Conservation (phyloP, 2,329 filamentous ascomycete species). For the Colletotrichum higginsianum region DNA sequence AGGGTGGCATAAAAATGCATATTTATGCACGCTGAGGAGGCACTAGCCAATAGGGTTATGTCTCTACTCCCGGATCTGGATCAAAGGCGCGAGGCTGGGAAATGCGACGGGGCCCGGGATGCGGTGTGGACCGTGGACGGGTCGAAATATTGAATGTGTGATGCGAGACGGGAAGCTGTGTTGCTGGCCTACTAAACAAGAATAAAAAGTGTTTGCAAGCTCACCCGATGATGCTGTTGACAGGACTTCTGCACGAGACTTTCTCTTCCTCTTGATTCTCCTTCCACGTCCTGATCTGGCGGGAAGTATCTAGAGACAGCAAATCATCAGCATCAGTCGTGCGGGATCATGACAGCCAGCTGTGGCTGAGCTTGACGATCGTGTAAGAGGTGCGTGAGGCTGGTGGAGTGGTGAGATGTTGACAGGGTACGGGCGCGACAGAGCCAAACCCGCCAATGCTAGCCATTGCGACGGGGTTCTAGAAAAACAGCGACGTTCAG, state of each 20-base stretch:
- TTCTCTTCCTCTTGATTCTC: neutral
- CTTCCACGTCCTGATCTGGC: neutral
- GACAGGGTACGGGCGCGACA: constrained; percentile 8
- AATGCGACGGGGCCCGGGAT: constrained; percentile 32
- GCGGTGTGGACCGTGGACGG: constrained; percentile 25
- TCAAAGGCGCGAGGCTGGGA: constrained; percentile 39
- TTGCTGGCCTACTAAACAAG: neutral
- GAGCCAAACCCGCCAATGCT: constrained; percentile 26
- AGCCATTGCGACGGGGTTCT: constrained; percentile 24
- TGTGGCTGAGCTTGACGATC: constrained; percentile 30
- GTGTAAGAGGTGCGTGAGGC: constrained; percentile 35
- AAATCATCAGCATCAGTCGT: constrained; percentile 8
- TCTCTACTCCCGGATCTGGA: constrained; percentile 20
- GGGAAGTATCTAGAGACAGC: constrained; percentile 1
- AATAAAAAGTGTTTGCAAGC: neutral
- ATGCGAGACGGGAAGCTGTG: constrained; percentile 32
- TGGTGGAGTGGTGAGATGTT: constrained; percentile 32
- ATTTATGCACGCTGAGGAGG: constrained; percentile 37
- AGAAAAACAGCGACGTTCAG: constrained; percentile 5
- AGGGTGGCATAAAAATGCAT: constrained; percentile 41
- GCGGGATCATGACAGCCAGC: neutral
- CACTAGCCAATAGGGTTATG: constrained; percentile 28
- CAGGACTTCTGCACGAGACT: neutral
- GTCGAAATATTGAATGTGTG: constrained; percentile 22
- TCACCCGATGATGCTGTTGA: constrained; percentile 18